Conservation (phyloP, 2,329 filamentous ascomycete species). For the Truncatella angustata region DNA sequence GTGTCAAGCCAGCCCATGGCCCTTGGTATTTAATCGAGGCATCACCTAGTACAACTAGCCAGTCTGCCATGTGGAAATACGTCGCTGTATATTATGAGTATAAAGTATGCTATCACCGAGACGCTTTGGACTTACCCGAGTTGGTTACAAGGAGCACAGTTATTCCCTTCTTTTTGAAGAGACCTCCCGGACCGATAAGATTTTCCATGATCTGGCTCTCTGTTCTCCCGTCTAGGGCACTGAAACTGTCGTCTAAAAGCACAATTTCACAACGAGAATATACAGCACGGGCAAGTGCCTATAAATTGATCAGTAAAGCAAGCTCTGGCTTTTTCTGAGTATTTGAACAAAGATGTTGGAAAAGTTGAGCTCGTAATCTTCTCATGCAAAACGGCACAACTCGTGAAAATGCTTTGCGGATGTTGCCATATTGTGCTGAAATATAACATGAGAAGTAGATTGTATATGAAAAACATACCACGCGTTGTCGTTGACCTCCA, state of each 20-base stretch:
- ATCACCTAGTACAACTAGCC: conserved; percentile 37
- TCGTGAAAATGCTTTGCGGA: neutral
- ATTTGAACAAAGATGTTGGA: too few species aligned
- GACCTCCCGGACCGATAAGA: conserved; percentile 27
- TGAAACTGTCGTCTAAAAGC: conserved; percentile 36
- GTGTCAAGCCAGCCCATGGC: conserved; percentile 23
- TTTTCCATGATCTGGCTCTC: conserved; percentile 27
- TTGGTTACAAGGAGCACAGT: conserved; percentile 34
- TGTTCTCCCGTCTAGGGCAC: conserved; percentile 33
- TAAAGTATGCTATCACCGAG: neutral
- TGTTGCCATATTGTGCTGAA: too few species aligned
- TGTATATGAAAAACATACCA: conserved; percentile 23
- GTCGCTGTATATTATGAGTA: conserved; percentile 20
- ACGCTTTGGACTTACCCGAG: conserved; percentile 18
- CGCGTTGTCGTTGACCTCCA: conserved; percentile 28
- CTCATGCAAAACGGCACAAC: too few species aligned
- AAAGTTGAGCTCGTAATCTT: too few species aligned
- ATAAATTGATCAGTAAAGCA: conserved; percentile 9
- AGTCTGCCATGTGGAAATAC: conserved; percentile 38
- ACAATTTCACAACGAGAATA: conserved; percentile 27
- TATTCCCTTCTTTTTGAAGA: conserved; percentile 23
- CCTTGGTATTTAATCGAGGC: conserved; percentile 37
- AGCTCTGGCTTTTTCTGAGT: too few species aligned
- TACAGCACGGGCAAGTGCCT: conserved; percentile 36
- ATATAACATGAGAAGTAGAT: too few species aligned